Evolutionary conservation across 1,284 basidiomycete genomes (phyloP), one percentile per base, ranked within the genome.

Genomic region (Cutaneotrichosporon cutaneum): DNA sequence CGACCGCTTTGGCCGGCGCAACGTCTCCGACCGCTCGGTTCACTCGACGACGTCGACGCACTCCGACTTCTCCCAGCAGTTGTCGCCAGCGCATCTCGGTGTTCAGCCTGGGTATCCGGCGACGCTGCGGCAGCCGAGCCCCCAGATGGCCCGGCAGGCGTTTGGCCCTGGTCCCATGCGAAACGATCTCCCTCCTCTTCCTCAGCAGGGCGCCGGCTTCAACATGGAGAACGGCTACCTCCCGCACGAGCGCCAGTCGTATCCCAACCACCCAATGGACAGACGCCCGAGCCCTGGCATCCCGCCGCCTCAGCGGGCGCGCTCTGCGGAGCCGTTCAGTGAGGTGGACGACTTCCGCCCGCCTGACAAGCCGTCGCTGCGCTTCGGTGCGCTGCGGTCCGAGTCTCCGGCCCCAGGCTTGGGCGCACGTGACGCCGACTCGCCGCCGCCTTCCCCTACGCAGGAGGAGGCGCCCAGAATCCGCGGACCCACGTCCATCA

Each of bases 401-500:
- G 44, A 52, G 26, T 59, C 44, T 26, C 55, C 60, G 6, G 58
- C 54, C 8, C 44, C 56, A 4, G 56, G 56, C 8, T 18, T 30
- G 45, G n/a, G 45, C 2, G 13, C 26, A 6, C 39, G 30, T 10
- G 54, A 59, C 9, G 57, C 60, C 50, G 26, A 42, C 9, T 63
- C 61, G 27, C 61, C 61, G 10, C 61, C 61, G 8, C 27, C 54
- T 5, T 63, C 61, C 1, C 61, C 61, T 0, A 39, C 85, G 1
- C 83, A 86, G 52, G 72, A 76, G 65, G 86, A 88, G 72, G 77
- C 79, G 16, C 33, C 80, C 69, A 57, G 76, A 24, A 80, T 84
- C 1, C 77, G 83, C 18, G 90, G 88, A 1, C 90, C 91, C 1
- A 84, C 89, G 8, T 82, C 85, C 13, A 82, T 98, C 55, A 86